Conservation (phyloP, 306 rosid genomes). For the Luffa acutangula region DNA sequence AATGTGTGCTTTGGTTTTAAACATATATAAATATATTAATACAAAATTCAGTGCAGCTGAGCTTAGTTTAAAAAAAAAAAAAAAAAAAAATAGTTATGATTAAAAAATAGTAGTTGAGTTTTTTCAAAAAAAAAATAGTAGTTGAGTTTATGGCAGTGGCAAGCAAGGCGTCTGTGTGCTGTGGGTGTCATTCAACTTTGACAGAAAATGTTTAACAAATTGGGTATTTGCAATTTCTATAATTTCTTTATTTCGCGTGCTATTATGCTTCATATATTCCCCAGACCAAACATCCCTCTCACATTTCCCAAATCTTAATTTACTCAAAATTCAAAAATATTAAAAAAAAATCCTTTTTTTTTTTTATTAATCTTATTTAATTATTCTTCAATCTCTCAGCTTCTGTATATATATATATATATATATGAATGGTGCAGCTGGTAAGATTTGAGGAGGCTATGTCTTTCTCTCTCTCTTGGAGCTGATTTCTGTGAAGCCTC, state of each 20-base stretch:
- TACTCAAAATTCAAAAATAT: neutral
- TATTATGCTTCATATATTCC: neutral
- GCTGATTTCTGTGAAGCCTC: neutral
- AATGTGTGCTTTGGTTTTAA: neutral
- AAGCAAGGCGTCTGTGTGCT: constrained; percentile 9
- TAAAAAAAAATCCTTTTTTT: neutral
- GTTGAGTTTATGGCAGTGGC: neutral
- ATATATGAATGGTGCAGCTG: neutral
- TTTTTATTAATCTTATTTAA: neutral
- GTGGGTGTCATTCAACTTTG: constrained; percentile 60
- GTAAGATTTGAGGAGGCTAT: neutral
- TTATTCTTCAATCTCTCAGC: neutral
- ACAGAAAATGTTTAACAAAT: constrained; percentile 45
- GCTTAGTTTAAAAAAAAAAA: no score
- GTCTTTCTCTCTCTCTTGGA: neutral
- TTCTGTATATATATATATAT: neutral
- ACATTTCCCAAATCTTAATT: constrained; percentile 1
- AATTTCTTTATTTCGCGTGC: constrained; percentile 8
- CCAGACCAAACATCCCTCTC: constrained; percentile 21
- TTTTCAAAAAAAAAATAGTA: no score
- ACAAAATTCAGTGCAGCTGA: neutral
- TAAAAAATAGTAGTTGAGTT: no score
- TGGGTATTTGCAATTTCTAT: constrained; percentile 41
- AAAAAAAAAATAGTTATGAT: no score
- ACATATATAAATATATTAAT: neutral